Evolutionary conservation across 176 grass and related monocot species (phyloP), one percentile per base, ranked within the genome.

Genomic region (Aegilops tauschii): DNA sequence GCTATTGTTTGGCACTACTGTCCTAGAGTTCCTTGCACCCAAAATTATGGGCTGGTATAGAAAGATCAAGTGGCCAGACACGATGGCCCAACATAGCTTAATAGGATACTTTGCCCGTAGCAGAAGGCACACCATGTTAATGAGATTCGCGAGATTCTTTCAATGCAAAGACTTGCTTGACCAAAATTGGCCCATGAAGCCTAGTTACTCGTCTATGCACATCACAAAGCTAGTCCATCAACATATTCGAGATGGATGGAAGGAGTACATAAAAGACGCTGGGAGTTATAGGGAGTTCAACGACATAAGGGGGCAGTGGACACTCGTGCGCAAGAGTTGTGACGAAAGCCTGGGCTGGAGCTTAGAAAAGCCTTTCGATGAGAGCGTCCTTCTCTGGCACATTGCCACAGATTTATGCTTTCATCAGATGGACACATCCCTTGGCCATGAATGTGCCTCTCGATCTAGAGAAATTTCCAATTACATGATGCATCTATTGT

Each of bases 11-110:
- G 16, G 50, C 50, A 72, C 80, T 44, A 16, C 37, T 25, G 5
- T 83, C 2, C 17, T 61, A 36, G 32, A 83, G n/a, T 5, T 28
- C 1, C 0, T 13, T 73, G 42, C 70, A 0, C 2, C 0, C 0
- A 45, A n/a, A 73, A 0, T 13, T n/a, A 12, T 7, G 0, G 0
- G 0, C 0, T 25, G 1, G 5, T 47, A 0, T 47, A 4, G 3
- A 12, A 0, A 9, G 2, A 0, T 3, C 4, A 4, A 31, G 12
- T 81, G 40, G 63, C 5, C 40, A 12, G 27, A 13, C 9, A 6
- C 0, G 3, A 17, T 68, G 0, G 8, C 39, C 1, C 79, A 68
- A 5, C 40, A 34, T 50, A 81, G 25, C 7, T 13, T 80, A 0
- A 25, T 80, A 45, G 61, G 78, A 12, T 80, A 3, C 6, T 6